These are phyloP conservation scores for Didymella arachidicola DNA, from an alignment of 2,329 filamentous ascomycete species.

Conservation along the genomic window DNA sequence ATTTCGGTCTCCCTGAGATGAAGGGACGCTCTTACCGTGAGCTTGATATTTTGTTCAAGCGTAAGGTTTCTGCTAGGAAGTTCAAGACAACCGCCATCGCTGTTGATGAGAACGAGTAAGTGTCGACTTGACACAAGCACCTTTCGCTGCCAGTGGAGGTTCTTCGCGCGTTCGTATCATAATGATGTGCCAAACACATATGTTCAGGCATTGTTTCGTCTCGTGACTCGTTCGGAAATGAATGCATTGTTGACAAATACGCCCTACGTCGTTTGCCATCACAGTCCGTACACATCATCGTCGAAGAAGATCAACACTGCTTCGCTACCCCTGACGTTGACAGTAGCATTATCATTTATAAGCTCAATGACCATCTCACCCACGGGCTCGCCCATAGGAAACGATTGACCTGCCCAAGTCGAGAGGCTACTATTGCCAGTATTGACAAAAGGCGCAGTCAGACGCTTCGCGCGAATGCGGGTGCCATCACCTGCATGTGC, in stretches of 20 bases:
- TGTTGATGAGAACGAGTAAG: constrained; percentile 68
- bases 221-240: neutral
- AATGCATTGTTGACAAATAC: neutral
- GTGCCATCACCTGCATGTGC: neutral
- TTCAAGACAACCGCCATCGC: constrained; percentile 65
- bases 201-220: neutral
- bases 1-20: constrained; percentile 62
- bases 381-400: neutral
- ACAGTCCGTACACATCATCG: neutral
- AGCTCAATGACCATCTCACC: neutral
- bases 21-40: constrained; percentile 58
- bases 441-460: neutral
- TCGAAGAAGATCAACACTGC: neutral
- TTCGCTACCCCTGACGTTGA: neutral
- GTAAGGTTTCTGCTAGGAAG: constrained; percentile 61
- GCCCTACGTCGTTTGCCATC: neutral
- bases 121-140: neutral
- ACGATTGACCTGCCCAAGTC: neutral
- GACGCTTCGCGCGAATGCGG: neutral
- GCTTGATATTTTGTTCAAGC: constrained; percentile 55
- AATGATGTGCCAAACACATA: neutral
- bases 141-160: neutral
- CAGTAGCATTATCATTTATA: neutral
- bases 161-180: neutral
- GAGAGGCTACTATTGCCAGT: neutral